Percentiles rank a stretch among this genome's conserved stretches.
Evolutionary conservation across 495 filamentous ascomycete species (phyloP).

Genomic region (Lasiosphaeria miniovina): DNA sequence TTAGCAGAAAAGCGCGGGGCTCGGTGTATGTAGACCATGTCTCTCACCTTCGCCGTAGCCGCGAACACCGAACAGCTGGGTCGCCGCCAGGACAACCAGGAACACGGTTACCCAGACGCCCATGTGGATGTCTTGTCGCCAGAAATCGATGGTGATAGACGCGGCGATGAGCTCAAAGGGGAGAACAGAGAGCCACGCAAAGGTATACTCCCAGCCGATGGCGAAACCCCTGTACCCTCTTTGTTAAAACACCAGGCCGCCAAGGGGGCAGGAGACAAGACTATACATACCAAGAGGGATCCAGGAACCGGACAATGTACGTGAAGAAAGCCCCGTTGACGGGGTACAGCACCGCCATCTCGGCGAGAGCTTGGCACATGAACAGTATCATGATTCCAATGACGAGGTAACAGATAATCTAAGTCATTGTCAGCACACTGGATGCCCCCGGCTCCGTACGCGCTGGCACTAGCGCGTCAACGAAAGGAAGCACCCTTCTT

Average conservation of each 20-base stretch:
- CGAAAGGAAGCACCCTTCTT: constrained; percentile 7
- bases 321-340: constrained; percentile 56
- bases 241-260: not conserved
- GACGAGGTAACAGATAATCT: constrained; percentile 53
- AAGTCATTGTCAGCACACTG: constrained; percentile 19
- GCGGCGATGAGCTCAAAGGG: constrained; percentile 53
- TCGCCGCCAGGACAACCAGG: constrained; percentile 47
- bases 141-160: constrained; percentile 42
- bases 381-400: constrained; percentile 45
- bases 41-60: constrained; percentile 47
- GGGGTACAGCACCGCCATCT: constrained; percentile 65
- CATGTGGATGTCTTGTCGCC: constrained; percentile 40
- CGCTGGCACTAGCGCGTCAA: not conserved
- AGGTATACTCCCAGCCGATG: constrained; percentile 71
- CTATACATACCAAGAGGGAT: constrained; percentile 54
- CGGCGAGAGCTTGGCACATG: constrained; percentile 59
- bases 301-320: constrained; percentile 65
- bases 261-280: not conserved
- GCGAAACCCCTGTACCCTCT: constrained; percentile 58
- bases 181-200: constrained; percentile 54
- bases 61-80: constrained; percentile 64
- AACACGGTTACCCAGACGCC: constrained; percentile 58
- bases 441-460: constrained; percentile 45
- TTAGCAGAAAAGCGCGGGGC: not conserved
- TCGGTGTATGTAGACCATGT: too few species aligned